Conservation (phyloP, 805 yeast genomes). For the Kluyveromyces aestuarii region DNA sequence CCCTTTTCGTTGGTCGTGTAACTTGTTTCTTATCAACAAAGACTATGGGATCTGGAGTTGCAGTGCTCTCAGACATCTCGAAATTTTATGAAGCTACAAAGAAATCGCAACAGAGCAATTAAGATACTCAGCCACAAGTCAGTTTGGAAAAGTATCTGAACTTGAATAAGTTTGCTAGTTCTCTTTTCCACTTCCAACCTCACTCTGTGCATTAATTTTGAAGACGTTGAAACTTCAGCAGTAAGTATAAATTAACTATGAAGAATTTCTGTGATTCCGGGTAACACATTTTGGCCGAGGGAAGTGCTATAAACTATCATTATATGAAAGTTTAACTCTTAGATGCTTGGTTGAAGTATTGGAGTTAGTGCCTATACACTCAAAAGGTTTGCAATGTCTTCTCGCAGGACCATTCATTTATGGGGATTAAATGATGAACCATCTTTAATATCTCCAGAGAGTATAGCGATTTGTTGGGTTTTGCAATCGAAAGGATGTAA, state of each 20-base stretch:
- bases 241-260: too few species aligned
- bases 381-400: background rate
- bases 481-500: conserved; percentile 8
- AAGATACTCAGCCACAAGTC: background rate
- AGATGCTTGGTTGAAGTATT: too few species aligned
- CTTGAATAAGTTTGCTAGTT: too few species aligned
- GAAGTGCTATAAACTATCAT: too few species aligned
- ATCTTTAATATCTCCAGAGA: conserved; percentile 20
- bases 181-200: too few species aligned
- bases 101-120: background rate
- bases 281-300: too few species aligned
- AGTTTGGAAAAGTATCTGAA: background rate
- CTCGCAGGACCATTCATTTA: conserved; percentile 11
- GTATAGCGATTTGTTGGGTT: conserved; percentile 24
- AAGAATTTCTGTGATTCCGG: too few species aligned
- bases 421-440: conserved; percentile 23
- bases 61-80: conserved; percentile 1
- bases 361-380: background rate
- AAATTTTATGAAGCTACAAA: background rate
- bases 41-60: conserved; percentile 1
- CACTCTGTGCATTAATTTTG: too few species aligned
- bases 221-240: too few species aligned
- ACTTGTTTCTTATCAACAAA: conserved; percentile 3
- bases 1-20: conserved; percentile 7
- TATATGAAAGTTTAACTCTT: too few species aligned